Evolutionary conservation across 2,329 filamentous ascomycete genomes (phyloP), one percentile per base, ranked within the genome.

Genomic region (Sclerotinia nivalis): DNA sequence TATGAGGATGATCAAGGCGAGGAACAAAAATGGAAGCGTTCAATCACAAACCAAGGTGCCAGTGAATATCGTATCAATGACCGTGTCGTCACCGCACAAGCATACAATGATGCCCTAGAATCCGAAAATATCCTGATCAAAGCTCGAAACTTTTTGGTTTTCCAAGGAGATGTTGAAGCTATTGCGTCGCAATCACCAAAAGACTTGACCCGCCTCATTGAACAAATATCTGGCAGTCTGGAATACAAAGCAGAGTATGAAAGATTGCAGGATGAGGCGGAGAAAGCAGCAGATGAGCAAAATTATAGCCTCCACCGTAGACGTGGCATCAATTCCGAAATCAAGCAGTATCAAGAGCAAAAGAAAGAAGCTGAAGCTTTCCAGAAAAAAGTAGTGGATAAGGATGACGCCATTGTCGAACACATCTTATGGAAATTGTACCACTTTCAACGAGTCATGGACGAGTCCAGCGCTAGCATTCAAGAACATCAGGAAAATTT

Each of bases 41-140:
- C 89, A 74, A 99, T 99, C 80, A 98, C 94, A 5, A 93, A 87
- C 75, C 86, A 89, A 72, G 96, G 96, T 60, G 89, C 90, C 40
- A 97, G 94, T 83, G 95, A 98, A 81, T 99, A 98, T 80, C 91
- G 95, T 72, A 97, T 99, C 84, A 98, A 99, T 82, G 93, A 97
- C 75, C 91, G 91, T 65, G 84, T 91, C 50, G 96, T 99, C 61
- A 93, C 89, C 3, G 93, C 94, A 2, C 92, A 93, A 77, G 90
- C 96, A 78, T 99, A 99, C 84, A 98, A 98, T 79, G 91, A 95
- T 70, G 90, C 93, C 3, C 86, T 99, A 20, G 96, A 99, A 80
- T 85, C 89, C 28, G 95, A 99, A 80, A 97, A 97, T 77, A 99
- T 99, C 74, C 83, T 99, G 71, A 98, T 99, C 84, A 98, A 97